Base-by-base conservation (phyloP, 2,329 filamentous ascomycete genomes). In the Leptographium galeiforme region DNA sequence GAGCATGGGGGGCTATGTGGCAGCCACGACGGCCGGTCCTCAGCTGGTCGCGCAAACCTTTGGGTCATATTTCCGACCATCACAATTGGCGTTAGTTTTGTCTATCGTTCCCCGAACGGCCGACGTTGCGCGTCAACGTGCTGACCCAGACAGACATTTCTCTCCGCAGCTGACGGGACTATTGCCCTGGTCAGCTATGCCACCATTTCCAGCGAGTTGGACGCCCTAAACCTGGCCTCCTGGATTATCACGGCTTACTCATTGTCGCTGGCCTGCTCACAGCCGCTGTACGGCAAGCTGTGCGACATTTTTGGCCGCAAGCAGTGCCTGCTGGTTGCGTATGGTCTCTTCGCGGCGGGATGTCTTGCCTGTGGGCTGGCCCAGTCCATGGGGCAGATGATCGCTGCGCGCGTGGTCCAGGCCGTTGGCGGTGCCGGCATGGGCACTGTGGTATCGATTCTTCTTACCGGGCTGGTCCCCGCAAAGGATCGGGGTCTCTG, bases 141-240 rank as follows among this genome's bases (percentile, higher is more conserved):
- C 34, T 39, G 6, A 39, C 19, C 13, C 2, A 11, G 10, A 14
- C 47, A 85, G 82, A 70, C 89, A 43, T 87, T 87, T 63, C 72
- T 91, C 8, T 77, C 82, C 19, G 84, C 86, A 5, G 75, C 84
- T 50, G 87, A 91, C 63, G 85, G 89, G 65, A 87, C 87, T 0
- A 79, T 90, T 52, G 82, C 87, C 34, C 79, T 90, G 49, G 81
- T 81, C n/a, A 82, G 77, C n/a, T 89, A 89, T 65, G 84, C 84
- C 50, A 80, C 77, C 57, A 90, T 91, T 60, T 86, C 85, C 12
- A 87, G 77, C 54, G 87, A 90, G 57, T 70, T 91, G 33, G 73
- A 86, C 51, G 84, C 86, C 1, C 72, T 91, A 51, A 87, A 85
- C 63, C 79, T 78, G 58, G 88, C 85, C 5, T 84, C 79, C 51